Base-by-base conservation (phyloP, 108 stramenopile species). In the Heterococcus sp. region DNA sequence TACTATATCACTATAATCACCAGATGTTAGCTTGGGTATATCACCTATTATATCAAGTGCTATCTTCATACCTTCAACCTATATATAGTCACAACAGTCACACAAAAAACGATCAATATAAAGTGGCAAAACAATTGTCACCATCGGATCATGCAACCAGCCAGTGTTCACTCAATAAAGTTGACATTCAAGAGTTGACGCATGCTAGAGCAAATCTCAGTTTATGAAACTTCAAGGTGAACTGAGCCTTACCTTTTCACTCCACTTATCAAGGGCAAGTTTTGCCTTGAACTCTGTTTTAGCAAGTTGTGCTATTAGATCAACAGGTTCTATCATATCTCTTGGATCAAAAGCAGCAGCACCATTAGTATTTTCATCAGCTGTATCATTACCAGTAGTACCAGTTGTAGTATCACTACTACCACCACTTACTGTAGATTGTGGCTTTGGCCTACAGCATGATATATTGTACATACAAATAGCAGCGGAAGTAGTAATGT, bases 281-380 rank as follows among this genome's bases (percentile, higher is more conserved):
- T 73, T 81, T 34, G 72, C 69, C 35, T 37, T 72, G 63, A 81
- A 81, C 34, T 81, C 79, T 11, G 79, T 81, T 72, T 81, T 81
- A 26, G 68, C 65, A 1, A 81, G 72, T 33, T 70, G 72, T 2
- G 38, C 72, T 37, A 81, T 38, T 27, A 81, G 72, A 66, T 81
- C 72, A 66, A 81, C 79, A 37, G 79, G 39, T 3, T 81, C 72
- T 21, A 81, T 31, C 40, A 81, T 38, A 28, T 81, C 79, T 32
- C 72, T 73, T 72, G 79, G 69, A 65, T 81, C 79, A 32, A 81
- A 81, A 39, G 64, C 72, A 29, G 32, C 33, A 34, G 29, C 65
- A 34, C 14, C 28, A 32, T 71, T 38, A 8, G 27, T 38, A 38
- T 71, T 38, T 21, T n/a, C 34, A 37, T 8, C 34, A 11, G 2